Conservation (phyloP, 352 stramenopile genomes). For the Albugo candida region DNA sequence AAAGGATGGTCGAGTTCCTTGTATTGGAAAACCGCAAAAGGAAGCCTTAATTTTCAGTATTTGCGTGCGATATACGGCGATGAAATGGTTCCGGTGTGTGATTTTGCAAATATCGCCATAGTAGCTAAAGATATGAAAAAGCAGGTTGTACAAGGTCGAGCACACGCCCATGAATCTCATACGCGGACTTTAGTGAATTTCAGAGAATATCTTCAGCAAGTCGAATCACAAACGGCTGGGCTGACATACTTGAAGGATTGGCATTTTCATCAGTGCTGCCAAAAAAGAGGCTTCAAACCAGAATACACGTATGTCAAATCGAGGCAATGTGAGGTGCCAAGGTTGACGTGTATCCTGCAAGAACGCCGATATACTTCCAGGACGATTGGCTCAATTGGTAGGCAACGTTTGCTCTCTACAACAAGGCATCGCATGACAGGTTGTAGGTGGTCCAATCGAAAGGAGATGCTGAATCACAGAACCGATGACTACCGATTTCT, state of each 20-base stretch:
- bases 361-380: constrained; percentile 67
- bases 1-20: constrained; percentile 12
- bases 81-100: constrained; percentile 25
- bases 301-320: background rate
- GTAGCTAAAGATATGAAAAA: background rate
- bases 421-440: background rate
- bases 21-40: constrained; percentile 5
- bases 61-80: constrained; percentile 25
- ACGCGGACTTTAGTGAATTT: constrained; percentile 36
- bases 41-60: constrained; percentile 20
- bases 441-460: constrained; percentile 2
- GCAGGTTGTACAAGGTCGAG: too few species aligned
- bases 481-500: constrained; percentile 91
- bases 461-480: constrained; percentile 64
- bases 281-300: background rate
- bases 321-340: background rate
- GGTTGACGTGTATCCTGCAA: constrained; percentile 4
- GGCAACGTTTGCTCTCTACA: background rate
- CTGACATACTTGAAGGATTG: constrained; percentile 67
- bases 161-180: constrained; percentile 13
- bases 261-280: constrained; percentile 42
- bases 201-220: constrained; percentile 12
- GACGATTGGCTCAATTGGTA: constrained; percentile 88
- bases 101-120: background rate
- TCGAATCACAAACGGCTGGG: too few species aligned